Conservation (phyloP, 202 grass and related monocot species). For the Zizania palustris region DNA sequence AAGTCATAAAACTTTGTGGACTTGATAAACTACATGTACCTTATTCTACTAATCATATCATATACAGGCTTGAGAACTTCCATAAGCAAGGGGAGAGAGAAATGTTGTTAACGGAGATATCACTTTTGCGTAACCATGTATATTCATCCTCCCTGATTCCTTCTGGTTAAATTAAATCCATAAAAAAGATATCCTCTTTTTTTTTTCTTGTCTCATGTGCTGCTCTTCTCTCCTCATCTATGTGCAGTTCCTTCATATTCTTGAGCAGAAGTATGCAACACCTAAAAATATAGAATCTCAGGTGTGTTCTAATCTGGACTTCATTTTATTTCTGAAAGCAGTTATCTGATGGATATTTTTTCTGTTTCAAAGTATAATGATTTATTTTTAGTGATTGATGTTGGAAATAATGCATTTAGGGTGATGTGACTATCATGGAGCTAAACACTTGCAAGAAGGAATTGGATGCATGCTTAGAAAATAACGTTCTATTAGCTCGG, state of each 20-base stretch:
- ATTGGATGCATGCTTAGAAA: slow-evolving; percentile 54
- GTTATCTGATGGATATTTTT: neutral
- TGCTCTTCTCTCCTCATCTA: slow-evolving; percentile 37
- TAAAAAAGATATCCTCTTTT: neutral
- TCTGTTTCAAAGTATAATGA: slow-evolving; percentile 22
- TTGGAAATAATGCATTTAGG: slow-evolving; percentile 46
- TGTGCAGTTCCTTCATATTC: slow-evolving; percentile 68
- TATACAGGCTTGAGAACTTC: slow-evolving; percentile 68
- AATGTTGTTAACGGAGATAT: slow-evolving; percentile 69
- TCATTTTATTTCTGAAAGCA: slow-evolving; percentile 33
- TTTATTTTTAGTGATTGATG: slow-evolving; percentile 24
- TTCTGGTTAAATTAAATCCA: neutral
- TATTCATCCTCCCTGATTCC: slow-evolving; percentile 30
- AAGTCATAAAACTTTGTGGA: slow-evolving; percentile 9
- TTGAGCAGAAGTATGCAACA: slow-evolving; percentile 57
- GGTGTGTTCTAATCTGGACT: slow-evolving; percentile 41
- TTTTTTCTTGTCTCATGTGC: neutral
- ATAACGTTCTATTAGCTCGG: slow-evolving; percentile 59
- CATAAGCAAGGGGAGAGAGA: slow-evolving; percentile 69
- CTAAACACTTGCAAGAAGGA: slow-evolving; percentile 57
- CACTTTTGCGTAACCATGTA: slow-evolving; percentile 80
- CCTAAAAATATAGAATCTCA: slow-evolving; percentile 41
- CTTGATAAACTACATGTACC: slow-evolving; percentile 31
- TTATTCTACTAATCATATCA: slow-evolving; percentile 49
- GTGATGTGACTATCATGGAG: slow-evolving; percentile 49